Conservation (phyloP, 805 yeast genomes). For the Tetrapisispora namnaoensis region DNA sequence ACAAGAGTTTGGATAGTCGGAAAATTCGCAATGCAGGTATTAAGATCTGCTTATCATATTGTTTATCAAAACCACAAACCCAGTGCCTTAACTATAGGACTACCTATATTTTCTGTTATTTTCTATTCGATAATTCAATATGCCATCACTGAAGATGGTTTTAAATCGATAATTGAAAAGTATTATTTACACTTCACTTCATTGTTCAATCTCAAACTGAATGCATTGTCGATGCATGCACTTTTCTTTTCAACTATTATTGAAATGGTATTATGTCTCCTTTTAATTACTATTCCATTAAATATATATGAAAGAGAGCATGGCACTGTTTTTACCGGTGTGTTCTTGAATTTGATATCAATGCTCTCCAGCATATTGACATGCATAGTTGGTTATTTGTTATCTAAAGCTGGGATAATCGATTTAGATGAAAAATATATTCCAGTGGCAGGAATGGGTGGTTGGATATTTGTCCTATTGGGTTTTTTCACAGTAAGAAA, state of each 20-base stretch:
- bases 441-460: constrained; percentile 57
- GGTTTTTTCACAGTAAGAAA: constrained; percentile 34
- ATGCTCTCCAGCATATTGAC: constrained; percentile 57
- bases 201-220: constrained; percentile 6
- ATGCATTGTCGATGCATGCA: constrained; percentile 50
- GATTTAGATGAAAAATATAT: not conserved
- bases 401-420: constrained; percentile 40
- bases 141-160: not conserved
- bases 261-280: constrained; percentile 52
- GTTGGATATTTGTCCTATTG: constrained; percentile 59
- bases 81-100: constrained; percentile 58
- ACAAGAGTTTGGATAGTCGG: not conserved
- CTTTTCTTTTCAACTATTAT: constrained; percentile 51
- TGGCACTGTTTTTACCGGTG: constrained; percentile 83
- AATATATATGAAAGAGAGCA: constrained; percentile 57
- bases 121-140: constrained; percentile 2
- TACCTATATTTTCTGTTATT: constrained; percentile 43
- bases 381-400: constrained; percentile 35
- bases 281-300: constrained; percentile 50
- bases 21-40: not conserved
- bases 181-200: constrained; percentile 9
- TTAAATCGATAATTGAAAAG: constrained; percentile 4
- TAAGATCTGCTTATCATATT: not conserved
- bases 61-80: constrained; percentile 24
- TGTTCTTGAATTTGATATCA: constrained; percentile 64